A percentile compares a stretch with the other conserved stretches of the same genome.
Evolutionary conservation across 352 stramenopile genomes (phyloP).

Genomic region (Pythium chondricola): DNA sequence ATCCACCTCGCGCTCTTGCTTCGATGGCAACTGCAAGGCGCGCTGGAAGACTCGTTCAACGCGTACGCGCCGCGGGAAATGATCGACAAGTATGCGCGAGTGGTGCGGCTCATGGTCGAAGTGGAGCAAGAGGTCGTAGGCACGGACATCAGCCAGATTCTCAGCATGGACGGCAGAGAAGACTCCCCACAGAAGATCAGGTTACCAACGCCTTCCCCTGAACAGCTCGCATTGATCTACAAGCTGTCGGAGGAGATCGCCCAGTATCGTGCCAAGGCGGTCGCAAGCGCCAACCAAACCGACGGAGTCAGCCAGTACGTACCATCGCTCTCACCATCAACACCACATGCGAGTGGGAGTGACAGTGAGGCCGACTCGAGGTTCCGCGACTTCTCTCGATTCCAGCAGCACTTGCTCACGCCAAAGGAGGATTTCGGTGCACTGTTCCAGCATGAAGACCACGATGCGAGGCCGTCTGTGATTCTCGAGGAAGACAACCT

Average conservation of each 20-base stretch:
- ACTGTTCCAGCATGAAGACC: slow-evolving; percentile 10
- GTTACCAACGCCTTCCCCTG: slow-evolving; percentile 76
- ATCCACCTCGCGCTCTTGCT: slow-evolving; percentile 82
- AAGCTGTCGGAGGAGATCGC: slow-evolving; percentile 75
- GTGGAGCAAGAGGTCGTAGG: slow-evolving; percentile 81
- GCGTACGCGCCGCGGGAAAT: slow-evolving; percentile 68
- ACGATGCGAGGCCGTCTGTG: slow-evolving; percentile 8
- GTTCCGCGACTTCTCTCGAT: slow-evolving; percentile 81
- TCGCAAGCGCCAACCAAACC: slow-evolving; percentile 18
- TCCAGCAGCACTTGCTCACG: slow-evolving; percentile 82
- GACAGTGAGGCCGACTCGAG: slow-evolving; percentile 53
- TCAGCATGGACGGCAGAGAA: slow-evolving; percentile 41
- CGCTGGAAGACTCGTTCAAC: slow-evolving; percentile 82
- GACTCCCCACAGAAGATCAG: slow-evolving; percentile 41
- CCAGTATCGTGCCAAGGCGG: slow-evolving; percentile 47
- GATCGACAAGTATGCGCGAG: slow-evolving; percentile 81
- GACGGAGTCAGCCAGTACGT: slow-evolving; percentile 24
- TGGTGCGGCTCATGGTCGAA: slow-evolving; percentile 82
- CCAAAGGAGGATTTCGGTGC: slow-evolving; percentile 56
- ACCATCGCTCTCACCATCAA: slow-evolving; percentile 30
- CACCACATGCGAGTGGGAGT: slow-evolving; percentile 12
- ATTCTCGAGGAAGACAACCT: slow-evolving; percentile 61
- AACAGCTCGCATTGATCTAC: slow-evolving; percentile 79
- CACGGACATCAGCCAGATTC: slow-evolving; percentile 52
- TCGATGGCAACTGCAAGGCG: slow-evolving; percentile 83